Evolutionary conservation across 2,329 filamentous ascomycete species (phyloP).

Genomic region (Nemania abortiva): DNA sequence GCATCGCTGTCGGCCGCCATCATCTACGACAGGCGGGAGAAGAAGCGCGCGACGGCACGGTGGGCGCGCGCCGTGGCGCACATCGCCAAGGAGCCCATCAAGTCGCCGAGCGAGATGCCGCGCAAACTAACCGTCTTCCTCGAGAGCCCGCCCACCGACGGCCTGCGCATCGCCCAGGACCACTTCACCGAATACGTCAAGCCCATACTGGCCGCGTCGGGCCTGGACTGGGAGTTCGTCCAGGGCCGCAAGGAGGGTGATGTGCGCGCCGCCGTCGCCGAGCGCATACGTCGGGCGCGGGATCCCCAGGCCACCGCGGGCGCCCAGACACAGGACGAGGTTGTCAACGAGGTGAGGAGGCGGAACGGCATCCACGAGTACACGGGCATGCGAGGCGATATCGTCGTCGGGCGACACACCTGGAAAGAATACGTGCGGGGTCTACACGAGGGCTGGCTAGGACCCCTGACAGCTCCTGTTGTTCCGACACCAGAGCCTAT

Average conservation of each 20-base stretch:
- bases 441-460: conserved; percentile 95
- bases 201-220: conserved; percentile 88
- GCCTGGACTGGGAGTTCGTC: conserved; percentile 95
- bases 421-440: conserved; percentile 98
- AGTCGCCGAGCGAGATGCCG: conserved; percentile 75
- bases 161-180: conserved; percentile 85
- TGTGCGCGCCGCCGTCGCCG: conserved; percentile 85
- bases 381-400: conserved; percentile 81
- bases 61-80: conserved; percentile 90
- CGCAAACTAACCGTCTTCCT: conserved; percentile 89
- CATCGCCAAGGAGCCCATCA: conserved; percentile 81
- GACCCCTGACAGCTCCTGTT: conserved; percentile 76
- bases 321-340: conserved; percentile 66
- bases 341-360: conserved; percentile 72
- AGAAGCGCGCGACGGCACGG: conserved; percentile 84
- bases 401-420: conserved; percentile 89
- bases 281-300: conserved; percentile 81
- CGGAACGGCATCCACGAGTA: conserved; percentile 77
- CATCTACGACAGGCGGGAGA: conserved; percentile 93
- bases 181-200: conserved; percentile 98
- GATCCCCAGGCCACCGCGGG: conserved; percentile 63
- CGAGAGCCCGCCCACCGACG: conserved; percentile 86
- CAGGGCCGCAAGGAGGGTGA: conserved; percentile 95
- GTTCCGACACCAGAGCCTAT: conserved; percentile 48
- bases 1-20: conserved; percentile 83